phyloP scores from a whole-genome alignment of 305 asterid genomes.

The Lippia alba region DNA sequence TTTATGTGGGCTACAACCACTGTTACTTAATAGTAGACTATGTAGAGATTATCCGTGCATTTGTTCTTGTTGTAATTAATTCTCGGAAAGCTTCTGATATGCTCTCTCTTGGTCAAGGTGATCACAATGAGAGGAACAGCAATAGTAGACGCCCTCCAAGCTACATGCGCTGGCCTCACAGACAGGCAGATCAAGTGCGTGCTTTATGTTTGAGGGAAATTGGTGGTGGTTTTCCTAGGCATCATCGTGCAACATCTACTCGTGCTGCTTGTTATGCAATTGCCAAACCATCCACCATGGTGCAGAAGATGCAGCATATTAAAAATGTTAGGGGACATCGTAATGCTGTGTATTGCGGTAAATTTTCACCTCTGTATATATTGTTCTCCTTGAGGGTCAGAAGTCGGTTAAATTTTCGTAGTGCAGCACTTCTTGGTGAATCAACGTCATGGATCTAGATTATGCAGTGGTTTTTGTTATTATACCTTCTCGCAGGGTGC shows the following conservation, averaged over 20 bases:
- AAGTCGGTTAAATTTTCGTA: slow-evolving; percentile 12
- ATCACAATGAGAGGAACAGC: slow-evolving; percentile 51
- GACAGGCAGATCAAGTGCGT: slow-evolving; percentile 86
- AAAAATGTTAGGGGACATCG: slow-evolving; percentile 91
- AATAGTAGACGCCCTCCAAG: slow-evolving; percentile 60
- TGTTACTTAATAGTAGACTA: slow-evolving; percentile 28
- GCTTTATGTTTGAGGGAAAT: slow-evolving; percentile 90
- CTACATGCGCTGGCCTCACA: slow-evolving; percentile 95
- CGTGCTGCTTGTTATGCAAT: slow-evolving; percentile 96
- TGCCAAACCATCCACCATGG: slow-evolving; percentile 97
- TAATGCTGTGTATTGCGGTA: slow-evolving; percentile 96
- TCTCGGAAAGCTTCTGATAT: slow-evolving; percentile 37
- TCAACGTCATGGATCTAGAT: slow-evolving; percentile 29
- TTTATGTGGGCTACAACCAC: slow-evolving; percentile 6
- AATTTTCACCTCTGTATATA: slow-evolving; percentile 29
- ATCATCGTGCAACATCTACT: slow-evolving; percentile 90
- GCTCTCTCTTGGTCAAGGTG: slow-evolving; percentile 60
- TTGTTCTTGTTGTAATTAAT: slow-evolving; percentile 30
- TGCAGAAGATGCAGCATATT: slow-evolving; percentile 89
- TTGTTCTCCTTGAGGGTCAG: slow-evolving; percentile 21
- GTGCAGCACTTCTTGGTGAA: slow-evolving; percentile 2
- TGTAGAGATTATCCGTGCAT: slow-evolving; percentile 19
- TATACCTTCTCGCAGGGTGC: slow-evolving; percentile 25
- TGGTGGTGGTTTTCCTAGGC: slow-evolving; percentile 95
- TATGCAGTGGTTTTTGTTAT: slow-evolving; percentile 14